phyloP scores from a whole-genome alignment of 495 filamentous ascomycete genomes.

The Neurospora hispaniola region DNA sequence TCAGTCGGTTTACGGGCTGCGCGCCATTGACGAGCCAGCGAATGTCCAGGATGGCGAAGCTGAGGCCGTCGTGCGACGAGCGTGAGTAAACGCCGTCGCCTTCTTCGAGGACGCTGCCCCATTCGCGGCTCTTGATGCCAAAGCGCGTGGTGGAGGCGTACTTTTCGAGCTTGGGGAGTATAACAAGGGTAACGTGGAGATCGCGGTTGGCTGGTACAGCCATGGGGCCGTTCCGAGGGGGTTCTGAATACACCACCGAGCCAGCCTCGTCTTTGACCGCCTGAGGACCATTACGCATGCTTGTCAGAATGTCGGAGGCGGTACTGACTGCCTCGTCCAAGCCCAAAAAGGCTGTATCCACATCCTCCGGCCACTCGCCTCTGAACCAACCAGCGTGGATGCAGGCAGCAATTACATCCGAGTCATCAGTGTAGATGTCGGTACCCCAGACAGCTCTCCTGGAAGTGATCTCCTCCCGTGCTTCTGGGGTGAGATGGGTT shows the following conservation, averaged over 20 bases:
- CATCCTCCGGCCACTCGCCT: conserved; percentile 73
- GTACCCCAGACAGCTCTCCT: conserved; percentile 81
- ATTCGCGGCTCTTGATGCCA: conserved; percentile 70
- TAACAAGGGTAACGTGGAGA: conserved; percentile 71
- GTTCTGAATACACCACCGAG: conserved; percentile 28
- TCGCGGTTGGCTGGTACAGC: conserved; percentile 53
- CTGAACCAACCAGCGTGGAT: conserved; percentile 90
- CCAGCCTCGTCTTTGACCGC: conserved; percentile 3
- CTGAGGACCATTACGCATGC: neutral
- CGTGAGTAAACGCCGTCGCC: conserved; percentile 14
- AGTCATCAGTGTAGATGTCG: conserved; percentile 91
- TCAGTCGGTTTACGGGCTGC: conserved; percentile 45
- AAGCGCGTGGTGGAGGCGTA: conserved; percentile 66
- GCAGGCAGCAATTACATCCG: conserved; percentile 82
- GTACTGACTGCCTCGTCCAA: conserved; percentile 33
- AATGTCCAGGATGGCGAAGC: conserved; percentile 68
- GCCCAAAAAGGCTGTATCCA: conserved; percentile 55
- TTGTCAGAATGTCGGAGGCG: neutral
- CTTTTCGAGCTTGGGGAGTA: conserved; percentile 65
- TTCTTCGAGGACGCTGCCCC: conserved; percentile 38
- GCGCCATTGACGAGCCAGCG: conserved; percentile 70
- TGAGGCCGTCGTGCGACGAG: conserved; percentile 72
- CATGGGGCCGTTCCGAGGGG: conserved; percentile 39
- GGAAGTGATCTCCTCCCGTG: conserved; percentile 71
- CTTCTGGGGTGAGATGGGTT: conserved; percentile 53